Evolutionary conservation across 495 filamentous ascomycete species (phyloP), one percentile per base, ranked within the genome.

Genomic region (Daldinia caldariorum): DNA sequence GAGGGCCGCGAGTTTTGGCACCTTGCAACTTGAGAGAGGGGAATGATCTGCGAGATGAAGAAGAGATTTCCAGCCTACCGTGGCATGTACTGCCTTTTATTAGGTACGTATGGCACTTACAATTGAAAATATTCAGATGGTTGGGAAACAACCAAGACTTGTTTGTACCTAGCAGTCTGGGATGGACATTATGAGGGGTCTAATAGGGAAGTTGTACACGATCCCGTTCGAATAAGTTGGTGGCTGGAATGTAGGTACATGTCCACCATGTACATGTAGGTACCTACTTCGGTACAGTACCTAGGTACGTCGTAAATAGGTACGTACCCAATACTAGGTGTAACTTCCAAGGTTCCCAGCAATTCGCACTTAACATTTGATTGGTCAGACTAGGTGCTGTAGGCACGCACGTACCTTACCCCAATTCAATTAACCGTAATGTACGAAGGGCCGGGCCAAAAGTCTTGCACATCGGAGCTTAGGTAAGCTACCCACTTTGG

Each of bases 61-160:
- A 56, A 57, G 60, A 65, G 38, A 55, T 29, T 13, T 20, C 43
- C 8, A 12, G 66, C 65, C 29, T 71, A 70, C 67, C 12, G 43
- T 20, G 59, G 58, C 62, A 54, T 6, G 43, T 37, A 58, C 66
- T 53, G 38, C 60, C 61, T 65, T 75, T 73, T 77, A 77, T 67
- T 53, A 16, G 10, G 20, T 37, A 16, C 22, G 20, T 37, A 77
- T 67, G 31, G 9, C 22, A 31, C 41, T 10, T 35, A 35, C 5
- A 10, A 63, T 41, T 58, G 34, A 61, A 9, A 54, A 75, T 71
- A 75, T 71, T 77, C 50, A 35, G 72, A 77, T 65, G 75, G 75
- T 66, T 77, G 75, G 75, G 61, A 59, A 53, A 20, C 41, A 31
- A 31, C 32, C 32, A 50, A 50, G 51, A 34, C 47, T 60, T 59